These are phyloP conservation scores for Coemansia sp. DNA, from an alignment of 192 early-diverging fungal species.

Conservation along the genomic window DNA sequence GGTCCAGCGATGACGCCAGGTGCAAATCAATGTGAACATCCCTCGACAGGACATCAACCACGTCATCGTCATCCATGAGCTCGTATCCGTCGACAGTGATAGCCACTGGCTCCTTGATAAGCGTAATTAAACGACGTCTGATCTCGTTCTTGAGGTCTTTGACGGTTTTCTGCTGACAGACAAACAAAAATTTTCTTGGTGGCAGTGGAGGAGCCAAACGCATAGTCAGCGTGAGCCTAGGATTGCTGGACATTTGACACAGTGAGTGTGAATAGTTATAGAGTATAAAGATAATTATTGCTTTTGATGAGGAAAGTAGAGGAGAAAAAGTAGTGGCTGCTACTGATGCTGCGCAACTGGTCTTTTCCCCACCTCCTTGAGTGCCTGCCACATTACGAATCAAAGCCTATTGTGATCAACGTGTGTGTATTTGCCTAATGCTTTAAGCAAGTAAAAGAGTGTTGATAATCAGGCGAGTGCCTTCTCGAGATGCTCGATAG, in stretches of 20 bases:
- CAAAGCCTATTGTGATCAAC: background rate
- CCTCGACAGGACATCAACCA: conserved; percentile 22
- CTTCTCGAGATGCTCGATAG: conserved; percentile 55
- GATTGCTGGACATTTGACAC: no score
- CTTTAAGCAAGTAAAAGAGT: background rate
- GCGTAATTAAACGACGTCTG: conserved; percentile 24
- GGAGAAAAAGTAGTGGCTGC: background rate
- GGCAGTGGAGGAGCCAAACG: conserved; percentile 35
- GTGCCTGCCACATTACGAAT: background rate
- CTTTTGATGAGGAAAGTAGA: background rate
- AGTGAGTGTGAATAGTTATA: background rate
- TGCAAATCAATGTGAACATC: conserved; percentile 2
- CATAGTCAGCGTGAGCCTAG: conserved; percentile 28
- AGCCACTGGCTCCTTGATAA: conserved; percentile 26
- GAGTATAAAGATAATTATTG: background rate
- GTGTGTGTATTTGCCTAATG: background rate
- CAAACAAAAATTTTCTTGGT: conserved; percentile 33
- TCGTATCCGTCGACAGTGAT: conserved; percentile 29
- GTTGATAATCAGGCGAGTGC: conserved; percentile 22
- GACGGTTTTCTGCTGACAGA: conserved; percentile 33
- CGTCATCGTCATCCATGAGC: conserved; percentile 52
- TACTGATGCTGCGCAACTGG: background rate
- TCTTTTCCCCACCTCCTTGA: background rate
- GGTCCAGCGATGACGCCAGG: background rate
- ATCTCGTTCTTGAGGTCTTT: conserved; percentile 46